Evolutionary conservation across 208 protist genomes (phyloP).

Genomic region (Angomonas deanei): DNA sequence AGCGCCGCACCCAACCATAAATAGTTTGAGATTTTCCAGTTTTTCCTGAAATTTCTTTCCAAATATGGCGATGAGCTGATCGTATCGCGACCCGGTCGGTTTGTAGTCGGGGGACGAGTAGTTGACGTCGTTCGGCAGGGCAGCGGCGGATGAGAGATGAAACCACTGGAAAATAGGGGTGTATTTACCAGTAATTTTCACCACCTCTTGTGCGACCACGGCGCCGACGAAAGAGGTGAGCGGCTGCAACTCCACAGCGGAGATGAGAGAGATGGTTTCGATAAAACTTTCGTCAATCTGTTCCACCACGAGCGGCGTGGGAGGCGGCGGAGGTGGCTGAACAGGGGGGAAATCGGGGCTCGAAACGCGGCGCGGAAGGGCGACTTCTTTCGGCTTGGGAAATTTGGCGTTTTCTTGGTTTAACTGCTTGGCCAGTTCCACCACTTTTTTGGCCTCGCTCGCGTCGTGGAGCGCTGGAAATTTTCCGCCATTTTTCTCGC

Average conservation of each 20-base stretch:
- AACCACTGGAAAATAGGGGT: slow-evolving; percentile 94
- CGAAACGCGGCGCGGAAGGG: slow-evolving; percentile 7
- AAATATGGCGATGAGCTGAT: slow-evolving; percentile 72
- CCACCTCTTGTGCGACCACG: slow-evolving; percentile 95
- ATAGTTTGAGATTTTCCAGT: slow-evolving; percentile 65
- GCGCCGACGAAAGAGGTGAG: slow-evolving; percentile 92
- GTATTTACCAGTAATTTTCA: slow-evolving; percentile 97
- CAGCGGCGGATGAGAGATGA: slow-evolving; percentile 90
- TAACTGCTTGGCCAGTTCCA: slow-evolving; percentile 44
- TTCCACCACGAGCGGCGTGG: slow-evolving; percentile 53
- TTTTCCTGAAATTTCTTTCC: slow-evolving; percentile 66
- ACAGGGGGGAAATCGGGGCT: slow-evolving; percentile 63
- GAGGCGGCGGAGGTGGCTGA: slow-evolving; percentile 48
- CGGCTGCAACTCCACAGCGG: slow-evolving; percentile 77
- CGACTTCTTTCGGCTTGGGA: slow-evolving; percentile 14
- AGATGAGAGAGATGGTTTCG: slow-evolving; percentile 40
- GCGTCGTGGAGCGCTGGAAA: slow-evolving; percentile 62
- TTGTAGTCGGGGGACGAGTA: slow-evolving; percentile 46
- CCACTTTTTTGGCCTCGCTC: slow-evolving; percentile 54
- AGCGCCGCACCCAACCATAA: slow-evolving; percentile 98
- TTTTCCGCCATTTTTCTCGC: slow-evolving; percentile 45
- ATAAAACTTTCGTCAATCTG: slow-evolving; percentile 49
- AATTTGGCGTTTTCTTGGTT: slow-evolving; percentile 36
- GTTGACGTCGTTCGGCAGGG: slow-evolving; percentile 42
- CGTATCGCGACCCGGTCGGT: slow-evolving; percentile 52